Evolutionary conservation across 148 eudicot species (phyloP), one percentile per base, ranked within the genome.

Genomic region (Diospyros kaki): DNA sequence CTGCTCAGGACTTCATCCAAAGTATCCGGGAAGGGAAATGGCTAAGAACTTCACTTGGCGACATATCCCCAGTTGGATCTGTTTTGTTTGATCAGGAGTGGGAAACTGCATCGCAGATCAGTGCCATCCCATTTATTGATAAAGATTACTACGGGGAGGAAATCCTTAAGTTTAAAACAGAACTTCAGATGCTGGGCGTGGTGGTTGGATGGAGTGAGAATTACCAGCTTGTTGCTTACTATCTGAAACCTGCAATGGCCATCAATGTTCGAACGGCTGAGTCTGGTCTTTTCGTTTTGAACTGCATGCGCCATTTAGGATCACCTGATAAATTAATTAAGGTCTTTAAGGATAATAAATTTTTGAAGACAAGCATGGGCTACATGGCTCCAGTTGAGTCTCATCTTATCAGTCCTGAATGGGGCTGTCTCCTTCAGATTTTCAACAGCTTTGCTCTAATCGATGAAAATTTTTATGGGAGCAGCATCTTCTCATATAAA

Each of bases 391-490:
- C 96, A 51, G 53, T 15, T 63, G 86, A 89, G 53, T 84, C 88
- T 50, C 87, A 72, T 71, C 67, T 89, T 28, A 56, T 13, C 75
- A 78, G 87, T 79, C 78, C 75, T 66, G 74, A 72, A 43, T 87
- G 92, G 96, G 92, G 93, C 12, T 83, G 82, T 62, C 82, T 91
- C 59, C 70, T 91, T 64, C 69, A 75, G 81, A 84, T 89, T 8
- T 89, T 91, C 62, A 76, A 77, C 63, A 74, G 76, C 61, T 86
- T 87, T 66, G 81, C 94, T 2, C 73, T 74, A 41, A 69, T 90
- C 70, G 90, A 90, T 78, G 76, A 62, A 43, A 67, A 51, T 12
- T 88, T 81, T 50, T 90, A 90, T 69, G 85, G 81, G 14, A 54
- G 10, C 9, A 45, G 40, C 5, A 78, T 90, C 64, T 70, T 80